Evolutionary conservation across 441 rosid genomes (phyloP).

Genomic region (Codiaeum variegatum): DNA sequence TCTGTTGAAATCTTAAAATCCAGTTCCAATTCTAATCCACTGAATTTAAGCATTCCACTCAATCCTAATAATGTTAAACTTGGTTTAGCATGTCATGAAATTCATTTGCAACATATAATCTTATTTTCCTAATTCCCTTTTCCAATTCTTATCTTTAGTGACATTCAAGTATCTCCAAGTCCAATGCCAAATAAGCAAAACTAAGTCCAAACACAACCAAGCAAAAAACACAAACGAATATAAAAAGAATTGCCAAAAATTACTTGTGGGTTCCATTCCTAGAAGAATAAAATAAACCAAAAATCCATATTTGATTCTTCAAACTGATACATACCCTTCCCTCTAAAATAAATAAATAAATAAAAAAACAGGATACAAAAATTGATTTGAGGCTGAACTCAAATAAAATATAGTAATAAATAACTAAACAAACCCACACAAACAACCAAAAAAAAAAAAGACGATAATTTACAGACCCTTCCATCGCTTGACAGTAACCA

Average conservation of each 20-base stretch:
- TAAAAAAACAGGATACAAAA: neutral
- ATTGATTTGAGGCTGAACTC: neutral
- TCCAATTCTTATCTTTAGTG: neutral
- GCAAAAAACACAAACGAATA: neutral
- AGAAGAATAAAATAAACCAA: neutral
- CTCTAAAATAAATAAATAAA: neutral
- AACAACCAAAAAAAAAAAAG: neutral
- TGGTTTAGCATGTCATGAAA: neutral
- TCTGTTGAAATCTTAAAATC: neutral
- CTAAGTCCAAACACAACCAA: neutral
- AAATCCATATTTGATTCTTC: neutral
- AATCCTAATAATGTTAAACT: neutral
- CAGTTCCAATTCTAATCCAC: neutral
- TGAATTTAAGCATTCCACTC: neutral
- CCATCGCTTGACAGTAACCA: neutral
- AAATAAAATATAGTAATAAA: constrained; percentile 5
- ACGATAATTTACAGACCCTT: neutral
- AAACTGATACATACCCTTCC: neutral
- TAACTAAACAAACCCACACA: neutral
- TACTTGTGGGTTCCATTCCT: neutral
- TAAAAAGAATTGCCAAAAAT: neutral
- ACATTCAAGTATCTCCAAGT: neutral
- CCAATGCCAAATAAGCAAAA: neutral
- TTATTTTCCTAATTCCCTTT: neutral
- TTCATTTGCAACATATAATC: neutral